A percentile compares a stretch with the other conserved stretches of the same genome.
Evolutionary conservation across 192 early-diverging fungal species (phyloP).

Genomic region (Phlyctochytrium bullatum): DNA sequence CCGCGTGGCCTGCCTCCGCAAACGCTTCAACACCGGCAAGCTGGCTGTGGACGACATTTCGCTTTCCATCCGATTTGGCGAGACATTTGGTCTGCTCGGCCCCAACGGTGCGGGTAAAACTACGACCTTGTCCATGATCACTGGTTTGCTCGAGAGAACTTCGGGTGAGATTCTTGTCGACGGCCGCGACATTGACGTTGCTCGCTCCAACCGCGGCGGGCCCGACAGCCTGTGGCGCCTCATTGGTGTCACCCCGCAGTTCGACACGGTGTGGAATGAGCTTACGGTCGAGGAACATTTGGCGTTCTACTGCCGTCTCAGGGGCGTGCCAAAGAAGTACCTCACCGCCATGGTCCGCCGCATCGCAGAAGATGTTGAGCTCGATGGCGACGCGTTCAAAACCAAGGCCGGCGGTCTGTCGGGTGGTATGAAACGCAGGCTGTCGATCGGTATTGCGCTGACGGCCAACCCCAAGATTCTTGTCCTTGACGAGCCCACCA

Average conservation of each 20-base stretch:
- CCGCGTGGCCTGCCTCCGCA: constrained; percentile 21
- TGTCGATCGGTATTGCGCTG: constrained; percentile 34
- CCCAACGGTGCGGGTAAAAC: constrained; percentile 75
- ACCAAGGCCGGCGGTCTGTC: constrained; percentile 19
- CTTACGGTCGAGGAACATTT: constrained; percentile 46
- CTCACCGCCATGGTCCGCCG: constrained; percentile 22
- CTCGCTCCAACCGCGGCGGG: background rate
- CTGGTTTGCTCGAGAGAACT: constrained; percentile 56
- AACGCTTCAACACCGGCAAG: constrained; percentile 21
- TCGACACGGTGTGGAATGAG: constrained; percentile 44
- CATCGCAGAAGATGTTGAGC: constrained; percentile 36
- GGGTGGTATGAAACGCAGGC: constrained; percentile 32
- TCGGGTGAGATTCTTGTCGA: constrained; percentile 54
- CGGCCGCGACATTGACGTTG: constrained; percentile 8
- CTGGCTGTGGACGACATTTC: constrained; percentile 30
- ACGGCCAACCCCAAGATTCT: constrained; percentile 23
- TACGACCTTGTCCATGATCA: constrained; percentile 66
- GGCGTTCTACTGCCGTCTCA: constrained; percentile 34
- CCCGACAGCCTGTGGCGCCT: background rate
- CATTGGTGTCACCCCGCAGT: constrained; percentile 43
- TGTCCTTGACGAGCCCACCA: constrained; percentile 31
- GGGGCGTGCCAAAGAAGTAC: constrained; percentile 17
- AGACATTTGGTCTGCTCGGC: constrained; percentile 54
- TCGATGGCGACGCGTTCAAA: constrained; percentile 35
- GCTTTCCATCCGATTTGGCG: constrained; percentile 28